These are phyloP conservation scores for Lentinula sp. DNA, from an alignment of 768 basidiomycete species.

Conservation along the genomic window DNA sequence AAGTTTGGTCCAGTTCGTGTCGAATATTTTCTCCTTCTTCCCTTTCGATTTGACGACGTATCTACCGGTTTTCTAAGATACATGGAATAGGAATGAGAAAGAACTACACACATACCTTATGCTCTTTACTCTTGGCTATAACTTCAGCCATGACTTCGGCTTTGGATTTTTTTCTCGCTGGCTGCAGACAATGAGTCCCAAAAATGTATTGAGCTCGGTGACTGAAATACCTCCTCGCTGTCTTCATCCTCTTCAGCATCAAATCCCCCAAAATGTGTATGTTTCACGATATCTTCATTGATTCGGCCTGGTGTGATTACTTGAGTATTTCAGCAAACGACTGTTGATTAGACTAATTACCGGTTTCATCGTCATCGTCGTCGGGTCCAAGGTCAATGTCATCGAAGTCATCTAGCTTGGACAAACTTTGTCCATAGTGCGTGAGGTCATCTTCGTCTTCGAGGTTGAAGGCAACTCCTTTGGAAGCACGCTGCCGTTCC, in stretches of 20 bases:
- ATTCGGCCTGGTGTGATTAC: conserved; percentile 48
- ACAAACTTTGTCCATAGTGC: conserved; percentile 86
- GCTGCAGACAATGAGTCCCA: conserved; percentile 32
- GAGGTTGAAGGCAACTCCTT: conserved; percentile 77
- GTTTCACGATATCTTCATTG: conserved; percentile 57
- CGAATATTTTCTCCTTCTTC: conserved; percentile 83
- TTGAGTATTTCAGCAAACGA: not conserved
- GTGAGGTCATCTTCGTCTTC: conserved; percentile 90
- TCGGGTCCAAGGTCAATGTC: conserved; percentile 50
- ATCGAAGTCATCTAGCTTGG: conserved; percentile 73
- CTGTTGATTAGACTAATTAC: conserved; percentile 19
- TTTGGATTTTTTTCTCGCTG: conserved; percentile 82
- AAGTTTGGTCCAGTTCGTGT: conserved; percentile 83
- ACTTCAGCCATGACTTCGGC: conserved; percentile 98
- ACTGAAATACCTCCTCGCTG: conserved; percentile 34
- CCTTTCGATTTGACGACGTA: conserved; percentile 81
- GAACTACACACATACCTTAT: conserved; percentile 59
- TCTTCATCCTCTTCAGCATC: conserved; percentile 57
- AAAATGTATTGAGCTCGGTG: not conserved
- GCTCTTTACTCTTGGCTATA: conserved; percentile 92
- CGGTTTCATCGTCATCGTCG: conserved; percentile 45
- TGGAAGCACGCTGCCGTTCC: conserved; percentile 77
- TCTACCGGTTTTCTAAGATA: conserved; percentile 32
- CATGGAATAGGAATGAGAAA: not conserved
- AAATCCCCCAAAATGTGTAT: conserved; percentile 84